These are phyloP conservation scores for Starmerella roubikii DNA, from an alignment of 805 yeast genomes.

Conservation along the genomic window DNA sequence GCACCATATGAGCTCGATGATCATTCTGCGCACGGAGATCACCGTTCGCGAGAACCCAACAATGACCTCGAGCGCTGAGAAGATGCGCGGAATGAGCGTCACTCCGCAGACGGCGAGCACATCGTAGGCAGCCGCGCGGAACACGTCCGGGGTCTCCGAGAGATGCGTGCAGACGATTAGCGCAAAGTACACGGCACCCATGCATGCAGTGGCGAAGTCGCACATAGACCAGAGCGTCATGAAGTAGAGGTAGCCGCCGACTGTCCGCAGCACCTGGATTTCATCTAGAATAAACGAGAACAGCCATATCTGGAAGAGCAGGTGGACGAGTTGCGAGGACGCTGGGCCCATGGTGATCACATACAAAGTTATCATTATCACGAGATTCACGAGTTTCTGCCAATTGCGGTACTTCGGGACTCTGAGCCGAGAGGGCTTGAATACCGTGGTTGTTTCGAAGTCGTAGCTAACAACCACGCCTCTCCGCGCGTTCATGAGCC, in stretches of 20 bases:
- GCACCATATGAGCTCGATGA: conserved; percentile 37
- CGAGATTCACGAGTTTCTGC: conserved; percentile 24
- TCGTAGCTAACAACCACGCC: conserved; percentile 28
- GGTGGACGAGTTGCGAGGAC: conserved; percentile 22
- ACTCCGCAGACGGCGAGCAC: conserved; percentile 32
- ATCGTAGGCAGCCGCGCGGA: conserved; percentile 19
- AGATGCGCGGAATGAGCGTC: conserved; percentile 36
- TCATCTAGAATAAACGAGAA: conserved; percentile 38
- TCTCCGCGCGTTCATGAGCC: conserved; percentile 21
- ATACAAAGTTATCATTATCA: conserved; percentile 24
- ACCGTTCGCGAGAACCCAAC: conserved; percentile 40
- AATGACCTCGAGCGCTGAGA: conserved; percentile 38
- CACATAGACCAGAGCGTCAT: conserved; percentile 42
- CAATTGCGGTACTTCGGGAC: conserved; percentile 29
- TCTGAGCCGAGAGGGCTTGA: conserved; percentile 29
- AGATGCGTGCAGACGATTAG: conserved; percentile 18
- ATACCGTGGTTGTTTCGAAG: conserved; percentile 25
- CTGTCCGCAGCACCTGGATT: conserved; percentile 31
- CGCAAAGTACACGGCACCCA: conserved; percentile 28
- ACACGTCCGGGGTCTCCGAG: conserved; percentile 3
- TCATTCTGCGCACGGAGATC: conserved; percentile 39
- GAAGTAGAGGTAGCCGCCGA: conserved; percentile 35
- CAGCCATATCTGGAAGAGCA: conserved; percentile 33
- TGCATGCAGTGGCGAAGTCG: conserved; percentile 32
- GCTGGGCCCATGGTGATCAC: conserved; percentile 20